Conservation (phyloP, 163 green algal species). For the Volvox carteri region DNA sequence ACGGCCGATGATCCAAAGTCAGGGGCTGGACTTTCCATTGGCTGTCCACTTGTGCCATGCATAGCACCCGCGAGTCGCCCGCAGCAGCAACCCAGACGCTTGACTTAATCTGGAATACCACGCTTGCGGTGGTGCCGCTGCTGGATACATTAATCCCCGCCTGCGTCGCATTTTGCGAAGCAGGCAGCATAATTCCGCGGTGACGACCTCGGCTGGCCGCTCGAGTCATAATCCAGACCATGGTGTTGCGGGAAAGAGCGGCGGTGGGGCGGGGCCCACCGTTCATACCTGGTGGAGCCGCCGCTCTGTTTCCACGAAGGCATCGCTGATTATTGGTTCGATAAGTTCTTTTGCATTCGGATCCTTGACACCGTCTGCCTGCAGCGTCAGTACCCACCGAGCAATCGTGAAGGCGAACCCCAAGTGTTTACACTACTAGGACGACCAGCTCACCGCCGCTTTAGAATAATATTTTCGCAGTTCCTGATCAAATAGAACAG, state of each 20-base stretch:
- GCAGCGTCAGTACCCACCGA: not conserved
- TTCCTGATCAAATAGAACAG: slow-evolving; percentile 62
- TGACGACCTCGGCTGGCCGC: too few relatives aligned
- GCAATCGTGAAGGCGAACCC: not conserved
- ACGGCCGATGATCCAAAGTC: slow-evolving; percentile 68
- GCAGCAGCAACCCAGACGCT: slow-evolving; percentile 66
- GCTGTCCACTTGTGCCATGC: slow-evolving; percentile 34
- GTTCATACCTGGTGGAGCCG: slow-evolving; percentile 49
- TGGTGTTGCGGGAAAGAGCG: too few relatives aligned
- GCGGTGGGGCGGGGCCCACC: too few relatives aligned
- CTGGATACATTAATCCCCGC: slow-evolving; percentile 66
- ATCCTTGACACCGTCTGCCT: slow-evolving; percentile 50
- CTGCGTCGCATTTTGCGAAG: slow-evolving; percentile 30
- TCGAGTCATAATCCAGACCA: too few relatives aligned
- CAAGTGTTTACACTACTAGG: not conserved
- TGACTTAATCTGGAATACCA: slow-evolving; percentile 62
- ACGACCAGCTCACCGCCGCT: slow-evolving; percentile 26
- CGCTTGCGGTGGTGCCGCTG: slow-evolving; percentile 70
- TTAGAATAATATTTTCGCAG: slow-evolving; percentile 37
- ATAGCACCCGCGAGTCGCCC: slow-evolving; percentile 65
- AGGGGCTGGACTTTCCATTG: slow-evolving; percentile 62
- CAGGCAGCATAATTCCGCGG: too few relatives aligned
- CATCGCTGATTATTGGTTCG: slow-evolving; percentile 53
- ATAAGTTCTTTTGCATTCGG: slow-evolving; percentile 52
- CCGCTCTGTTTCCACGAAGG: slow-evolving; percentile 55